Base-by-base conservation (phyloP, 2,329 filamentous ascomycete genomes). In the Fusarium sp. region DNA sequence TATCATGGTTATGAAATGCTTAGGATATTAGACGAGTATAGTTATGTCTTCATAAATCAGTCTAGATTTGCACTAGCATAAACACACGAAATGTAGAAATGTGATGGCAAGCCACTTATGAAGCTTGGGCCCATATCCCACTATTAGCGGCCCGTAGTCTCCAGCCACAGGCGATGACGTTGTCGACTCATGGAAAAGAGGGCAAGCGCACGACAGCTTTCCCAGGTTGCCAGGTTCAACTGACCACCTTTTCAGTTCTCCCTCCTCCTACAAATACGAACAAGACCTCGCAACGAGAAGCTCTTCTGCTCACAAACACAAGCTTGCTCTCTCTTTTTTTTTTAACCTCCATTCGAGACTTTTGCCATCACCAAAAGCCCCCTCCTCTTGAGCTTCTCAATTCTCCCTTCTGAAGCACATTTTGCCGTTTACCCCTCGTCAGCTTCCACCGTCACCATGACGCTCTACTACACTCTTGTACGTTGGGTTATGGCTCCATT, bases 381-480 rank as follows among this genome's bases (percentile, higher is more conserved):
- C 25, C 38, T 42, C 25, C 38, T 42, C 25, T 46, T 51, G 49
- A 51, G 49, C 52, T 57, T 41, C 52, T 15, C 38, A 55, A 49
- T 61, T 10, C 32, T 49, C 36, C 33, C 46, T 15, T n/a, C 21
- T 35, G 50, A 52, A 57, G 5, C 48, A 29, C 27, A 37, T 55
- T 49, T 53, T 44, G 54, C 38, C 53, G 33, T 49, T 56, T 62
- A 65, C 67, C 67, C 65, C 67, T 66, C 67, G 51, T 47, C 47
- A 58, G 46, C 52, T 57, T 55, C 57, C 61, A 43, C 66, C 62
- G 70, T 72, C 76, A 82, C 71, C 50, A 84, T 84, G 82, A 84
- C 82, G 75, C 82, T 84, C 73, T 84, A 84, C 78, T 84, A 83
- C 76, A 82, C 78, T 56, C 75, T 84, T 61, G 82, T 84, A 75